A percentile compares a stretch with the other conserved stretches of the same genome.
phyloP scores from a whole-genome alignment of 1,139 yeast genomes.

The Debaryomyces robertsiae region DNA sequence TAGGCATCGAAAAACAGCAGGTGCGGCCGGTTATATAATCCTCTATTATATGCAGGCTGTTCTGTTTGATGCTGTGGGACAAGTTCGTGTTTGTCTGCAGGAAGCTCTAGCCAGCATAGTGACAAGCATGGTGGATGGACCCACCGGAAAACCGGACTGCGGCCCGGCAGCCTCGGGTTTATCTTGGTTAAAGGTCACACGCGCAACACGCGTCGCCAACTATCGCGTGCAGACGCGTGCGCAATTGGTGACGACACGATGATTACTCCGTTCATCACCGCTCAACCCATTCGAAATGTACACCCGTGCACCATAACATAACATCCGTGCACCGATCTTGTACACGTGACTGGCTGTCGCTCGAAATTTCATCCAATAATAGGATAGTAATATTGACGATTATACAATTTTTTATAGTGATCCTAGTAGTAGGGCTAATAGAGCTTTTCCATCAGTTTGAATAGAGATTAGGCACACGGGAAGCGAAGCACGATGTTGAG shows the following conservation, averaged over 20 bases:
- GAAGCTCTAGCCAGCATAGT: too few species aligned
- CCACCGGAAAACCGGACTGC: too few species aligned
- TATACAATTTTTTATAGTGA: slow-evolving; percentile 8
- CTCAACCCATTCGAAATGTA: neutral
- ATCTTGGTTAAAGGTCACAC: too few species aligned
- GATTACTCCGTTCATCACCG: too few species aligned
- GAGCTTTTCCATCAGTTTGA: slow-evolving; percentile 6
- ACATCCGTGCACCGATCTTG: neutral
- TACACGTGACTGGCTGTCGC: neutral
- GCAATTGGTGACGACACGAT: too few species aligned
- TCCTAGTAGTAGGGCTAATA: slow-evolving; percentile 1
- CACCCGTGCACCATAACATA: neutral
- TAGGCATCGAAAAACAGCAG: slow-evolving; percentile 6
- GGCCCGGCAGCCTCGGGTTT: too few species aligned
- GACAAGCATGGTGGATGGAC: too few species aligned
- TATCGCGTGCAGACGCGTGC: neutral
- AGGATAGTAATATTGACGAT: slow-evolving; percentile 10
- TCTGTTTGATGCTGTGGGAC: too few species aligned
- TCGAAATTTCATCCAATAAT: slow-evolving; percentile 10
- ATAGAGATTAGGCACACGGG: slow-evolving; percentile 3
- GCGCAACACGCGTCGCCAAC: too few species aligned
- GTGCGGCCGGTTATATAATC: slow-evolving; percentile 8
- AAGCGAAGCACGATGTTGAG: slow-evolving; percentile 22
- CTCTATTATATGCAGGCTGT: slow-evolving; percentile 3
- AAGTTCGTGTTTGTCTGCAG: neutral